Evolutionary conservation across 1,139 yeast genomes (phyloP), one percentile per base, ranked within the genome.

Genomic region (Petasospora fabianii): DNA sequence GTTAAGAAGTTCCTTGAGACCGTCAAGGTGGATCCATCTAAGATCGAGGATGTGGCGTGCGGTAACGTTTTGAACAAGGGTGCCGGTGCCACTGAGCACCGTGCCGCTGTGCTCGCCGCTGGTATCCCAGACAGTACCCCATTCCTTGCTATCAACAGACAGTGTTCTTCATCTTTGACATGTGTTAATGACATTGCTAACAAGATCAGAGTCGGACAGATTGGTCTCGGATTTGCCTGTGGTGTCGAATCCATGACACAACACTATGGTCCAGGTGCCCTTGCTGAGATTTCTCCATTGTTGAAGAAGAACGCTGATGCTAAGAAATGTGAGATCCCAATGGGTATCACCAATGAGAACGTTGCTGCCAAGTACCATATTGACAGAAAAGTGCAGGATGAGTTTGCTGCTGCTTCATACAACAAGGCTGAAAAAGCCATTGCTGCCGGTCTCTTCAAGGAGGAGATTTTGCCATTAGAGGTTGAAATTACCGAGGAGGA

Each of bases 201-300:
- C 68, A 85, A 86, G 69, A 90, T 90, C 60, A 69, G 72, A 53
- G 68, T 77, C 46, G 97, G 97, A 32, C 96, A 88, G 71, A 87
- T 90, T 54, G 87, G 81, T 52, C 73, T 92, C 58, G 97, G 97
- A 48, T 69, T 90, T 43, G 97, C 94, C 33, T 81, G 81, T 38
- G 97, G 97, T 60, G 95, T 80, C 39, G 97, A 90, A 67, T 81
- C 95, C 56, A 90, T 90, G 97, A 74, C 95, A 16, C 68, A 72
- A 48, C 81, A 82, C 68, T 88, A 84, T 60, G 95, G 94, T 15
- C 84, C 94, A 24, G 74, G 74, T 53, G 73, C 87, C 21, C 66
- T 80, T 41, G 79, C 84, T 29, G 69, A 73, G 50, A 71, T 86
- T 49, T 84, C 90, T 37, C 69, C 70, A 26, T 66, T 69, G 30